Evolutionary conservation across 2,329 filamentous ascomycete species (phyloP), one percentile per base, ranked within the genome.

Genomic region (Venturia effusa): DNA sequence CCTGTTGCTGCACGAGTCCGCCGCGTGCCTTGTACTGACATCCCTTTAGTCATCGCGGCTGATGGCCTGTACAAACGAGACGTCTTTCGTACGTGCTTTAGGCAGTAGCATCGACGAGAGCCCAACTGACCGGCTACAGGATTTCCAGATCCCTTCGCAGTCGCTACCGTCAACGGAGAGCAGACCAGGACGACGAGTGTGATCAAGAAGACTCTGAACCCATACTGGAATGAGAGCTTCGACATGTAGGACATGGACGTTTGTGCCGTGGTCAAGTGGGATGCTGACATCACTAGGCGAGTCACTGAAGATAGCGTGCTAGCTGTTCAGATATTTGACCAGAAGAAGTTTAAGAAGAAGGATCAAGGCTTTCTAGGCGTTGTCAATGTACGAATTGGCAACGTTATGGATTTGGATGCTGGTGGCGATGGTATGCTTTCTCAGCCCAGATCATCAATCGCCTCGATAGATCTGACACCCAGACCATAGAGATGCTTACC

Each of bases 281-380:
- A 40, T 51, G 41, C 63, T 61, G 60, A 61, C 45, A 39, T 22
- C 51, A 37, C 65, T 74, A 97, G 94, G 81, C 85, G 84, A 74
- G 93, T 91, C 66, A 94, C 88, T 66, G 94, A 99, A 75, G 93
- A 96, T 72, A 96, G 92, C 75, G 97, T 99, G 72, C 83, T 99
- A 59, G 94, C 94, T 8, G 92, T 99, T 59, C 94, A 99, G 74
- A 96, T 99, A 64, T 99, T 99, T 74, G 94, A 99, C 77, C 94
- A 99, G 78, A 97, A 97, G 81, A 99, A 99, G 80, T 99, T 99
- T 80, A 99, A 99, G 83, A 99, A 99, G 85, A 99, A 97, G 91
- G 94, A 99, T 71, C 94, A 99, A 75, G 94, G 94, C 10, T 99
- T 99, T 74, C 82, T 99, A 7, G 94, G 94, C 65, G 94, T 99